Evolutionary conservation across 2,329 filamentous ascomycete genomes (phyloP).

Genomic region (Penicillium sp.): DNA sequence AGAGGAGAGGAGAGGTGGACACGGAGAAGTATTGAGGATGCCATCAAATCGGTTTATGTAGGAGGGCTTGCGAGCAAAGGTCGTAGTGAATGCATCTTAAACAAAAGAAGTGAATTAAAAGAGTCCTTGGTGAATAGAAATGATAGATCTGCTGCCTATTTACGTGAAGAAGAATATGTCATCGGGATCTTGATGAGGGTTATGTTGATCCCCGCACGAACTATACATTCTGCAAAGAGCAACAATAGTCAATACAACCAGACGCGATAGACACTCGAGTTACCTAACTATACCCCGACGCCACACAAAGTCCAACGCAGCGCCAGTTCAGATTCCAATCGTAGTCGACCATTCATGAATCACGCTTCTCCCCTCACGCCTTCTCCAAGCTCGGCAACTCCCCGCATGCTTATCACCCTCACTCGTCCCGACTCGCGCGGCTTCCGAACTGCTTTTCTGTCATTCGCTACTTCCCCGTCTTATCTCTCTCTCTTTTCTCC

Average conservation of each 20-base stretch:
- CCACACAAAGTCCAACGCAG: neutral
- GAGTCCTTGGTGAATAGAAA: too few species aligned
- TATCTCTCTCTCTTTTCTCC: neutral
- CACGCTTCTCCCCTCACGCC: too few species aligned
- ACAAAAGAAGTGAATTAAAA: too few species aligned
- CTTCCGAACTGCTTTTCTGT: conserved; percentile 4
- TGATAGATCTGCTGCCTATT: too few species aligned
- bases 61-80: neutral
- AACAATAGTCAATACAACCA: too few species aligned
- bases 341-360: neutral
- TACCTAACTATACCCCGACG: too few species aligned
- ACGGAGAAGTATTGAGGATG: neutral
- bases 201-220: too few species aligned
- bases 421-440: neutral
- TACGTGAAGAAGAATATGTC: too few species aligned
- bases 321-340: neutral
- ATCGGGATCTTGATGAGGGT: too few species aligned
- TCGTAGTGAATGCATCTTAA: too few species aligned
- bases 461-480: conserved; percentile 1
- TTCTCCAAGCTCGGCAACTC: neutral
- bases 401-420: neutral
- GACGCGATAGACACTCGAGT: too few species aligned
- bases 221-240: too few species aligned
- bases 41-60: neutral
- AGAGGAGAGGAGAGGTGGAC: neutral